Conservation (phyloP, 192 early-diverging fungal species). For the Linnemannia zychae region DNA sequence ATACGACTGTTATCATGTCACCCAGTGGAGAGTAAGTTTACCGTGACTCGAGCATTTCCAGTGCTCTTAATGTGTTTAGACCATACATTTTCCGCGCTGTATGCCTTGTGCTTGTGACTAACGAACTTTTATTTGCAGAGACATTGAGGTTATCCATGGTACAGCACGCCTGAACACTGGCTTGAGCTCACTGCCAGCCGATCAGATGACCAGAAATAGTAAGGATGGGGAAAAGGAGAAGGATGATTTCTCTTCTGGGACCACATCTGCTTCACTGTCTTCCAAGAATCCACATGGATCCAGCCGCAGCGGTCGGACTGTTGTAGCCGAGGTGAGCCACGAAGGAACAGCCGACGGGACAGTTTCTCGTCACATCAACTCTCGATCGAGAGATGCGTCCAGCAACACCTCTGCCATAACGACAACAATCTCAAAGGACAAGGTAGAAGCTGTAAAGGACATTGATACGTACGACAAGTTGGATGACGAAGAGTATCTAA, state of each 20-base stretch:
- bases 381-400: neutral
- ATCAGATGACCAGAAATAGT: neutral
- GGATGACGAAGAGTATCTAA: conserved; percentile 30
- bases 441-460: neutral
- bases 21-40: conserved; percentile 66
- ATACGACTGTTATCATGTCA: conserved; percentile 78
- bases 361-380: neutral
- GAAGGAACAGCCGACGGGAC: neutral
- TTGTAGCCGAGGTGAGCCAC: neutral
- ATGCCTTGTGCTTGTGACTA: neutral
- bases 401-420: neutral
- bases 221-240: conserved; percentile 1
- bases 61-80: neutral
- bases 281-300: neutral
- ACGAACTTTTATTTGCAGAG: conserved; percentile 21
- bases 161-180: neutral
- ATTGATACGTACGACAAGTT: conserved; percentile 26
- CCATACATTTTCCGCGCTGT: no score
- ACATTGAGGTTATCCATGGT: conserved; percentile 37
- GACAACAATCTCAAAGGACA: neutral
- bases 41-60: no score
- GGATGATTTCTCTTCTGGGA: neutral
- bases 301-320: neutral
- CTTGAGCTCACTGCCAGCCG: neutral
- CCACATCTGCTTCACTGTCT: neutral